phyloP scores from a whole-genome alignment of 208 protist species.

The Phytomonas francai region DNA sequence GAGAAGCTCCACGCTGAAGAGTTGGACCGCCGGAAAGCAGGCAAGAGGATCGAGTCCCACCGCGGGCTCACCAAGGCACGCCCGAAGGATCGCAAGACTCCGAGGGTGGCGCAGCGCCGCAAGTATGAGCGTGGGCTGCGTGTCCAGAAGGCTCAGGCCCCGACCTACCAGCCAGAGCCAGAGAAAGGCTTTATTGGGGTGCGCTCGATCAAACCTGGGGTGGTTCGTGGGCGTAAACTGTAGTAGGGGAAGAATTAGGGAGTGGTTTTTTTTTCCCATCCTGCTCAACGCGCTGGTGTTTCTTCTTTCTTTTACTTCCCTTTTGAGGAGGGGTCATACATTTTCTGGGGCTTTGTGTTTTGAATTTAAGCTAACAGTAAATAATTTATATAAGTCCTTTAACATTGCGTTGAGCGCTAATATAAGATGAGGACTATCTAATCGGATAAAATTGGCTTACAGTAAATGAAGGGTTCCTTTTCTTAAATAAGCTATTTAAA shows the following conservation, averaged over 20 bases:
- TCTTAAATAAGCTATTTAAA: neutral
- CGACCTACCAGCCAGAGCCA: slow-evolving; percentile 65
- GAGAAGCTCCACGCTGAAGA: slow-evolving; percentile 52
- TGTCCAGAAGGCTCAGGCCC: slow-evolving; percentile 77
- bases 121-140: slow-evolving; percentile 85
- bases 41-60: slow-evolving; percentile 83
- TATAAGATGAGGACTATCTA: slow-evolving; percentile 5
- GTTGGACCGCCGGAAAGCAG: slow-evolving; percentile 73
- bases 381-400: neutral
- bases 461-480: neutral
- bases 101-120: slow-evolving; percentile 75
- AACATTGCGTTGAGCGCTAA: neutral
- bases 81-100: slow-evolving; percentile 87
- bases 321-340: neutral
- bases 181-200: slow-evolving; percentile 82
- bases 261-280: slow-evolving; percentile 3
- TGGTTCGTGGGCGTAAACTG: slow-evolving; percentile 48
- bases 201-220: slow-evolving; percentile 53
- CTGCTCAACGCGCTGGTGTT: neutral
- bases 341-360: neutral
- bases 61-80: slow-evolving; percentile 82
- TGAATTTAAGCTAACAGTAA: neutral
- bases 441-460: neutral
- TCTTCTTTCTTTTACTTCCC: neutral
- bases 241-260: neutral